A percentile compares a stretch with the other conserved stretches of the same genome.
These are phyloP conservation scores for Isoetes engelmannii DNA, from an alignment of 83 land plant species.

Conservation along the genomic window DNA sequence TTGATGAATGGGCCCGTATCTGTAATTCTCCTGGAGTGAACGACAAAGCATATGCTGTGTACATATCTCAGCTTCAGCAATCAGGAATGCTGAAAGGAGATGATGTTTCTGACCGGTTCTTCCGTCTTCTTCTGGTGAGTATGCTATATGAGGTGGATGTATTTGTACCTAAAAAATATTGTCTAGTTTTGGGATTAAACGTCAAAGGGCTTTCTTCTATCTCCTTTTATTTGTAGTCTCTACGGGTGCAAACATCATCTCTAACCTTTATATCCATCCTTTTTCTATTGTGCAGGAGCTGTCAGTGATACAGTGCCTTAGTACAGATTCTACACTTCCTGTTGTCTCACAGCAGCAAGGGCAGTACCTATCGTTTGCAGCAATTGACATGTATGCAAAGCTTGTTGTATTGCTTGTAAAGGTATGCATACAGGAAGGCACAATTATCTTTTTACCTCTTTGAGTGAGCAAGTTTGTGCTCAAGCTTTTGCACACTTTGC, in stretches of 20 bases:
- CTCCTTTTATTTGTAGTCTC: too few relatives aligned
- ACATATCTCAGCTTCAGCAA: conserved; percentile 70
- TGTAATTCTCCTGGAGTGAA: conserved; percentile 67
- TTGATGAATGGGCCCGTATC: conserved; percentile 73
- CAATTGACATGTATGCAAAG: conserved; percentile 81
- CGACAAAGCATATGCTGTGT: conserved; percentile 66
- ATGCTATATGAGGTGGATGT: background rate
- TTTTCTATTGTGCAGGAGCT: conserved; percentile 47
- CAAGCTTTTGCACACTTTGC: background rate
- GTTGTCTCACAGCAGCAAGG: conserved; percentile 42
- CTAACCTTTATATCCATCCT: background rate
- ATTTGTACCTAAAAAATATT: too few relatives aligned
- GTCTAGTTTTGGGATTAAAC: too few relatives aligned
- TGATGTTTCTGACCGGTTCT: conserved; percentile 81
- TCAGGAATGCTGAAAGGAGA: conserved; percentile 87
- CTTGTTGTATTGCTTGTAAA: conserved; percentile 67
- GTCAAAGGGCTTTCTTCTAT: too few relatives aligned
- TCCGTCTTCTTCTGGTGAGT: conserved; percentile 62
- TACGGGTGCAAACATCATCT: background rate
- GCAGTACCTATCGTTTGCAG: conserved; percentile 52
- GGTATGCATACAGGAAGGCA: conserved; percentile 32
- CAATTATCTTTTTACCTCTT: too few relatives aligned
- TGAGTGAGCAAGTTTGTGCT: too few relatives aligned
- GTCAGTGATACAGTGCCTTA: conserved; percentile 62
- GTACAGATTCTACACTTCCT: conserved; percentile 40